Evolutionary conservation across 257 asterid species (phyloP), one percentile per base, ranked within the genome.

Genomic region (Solanum gracilifrons): DNA sequence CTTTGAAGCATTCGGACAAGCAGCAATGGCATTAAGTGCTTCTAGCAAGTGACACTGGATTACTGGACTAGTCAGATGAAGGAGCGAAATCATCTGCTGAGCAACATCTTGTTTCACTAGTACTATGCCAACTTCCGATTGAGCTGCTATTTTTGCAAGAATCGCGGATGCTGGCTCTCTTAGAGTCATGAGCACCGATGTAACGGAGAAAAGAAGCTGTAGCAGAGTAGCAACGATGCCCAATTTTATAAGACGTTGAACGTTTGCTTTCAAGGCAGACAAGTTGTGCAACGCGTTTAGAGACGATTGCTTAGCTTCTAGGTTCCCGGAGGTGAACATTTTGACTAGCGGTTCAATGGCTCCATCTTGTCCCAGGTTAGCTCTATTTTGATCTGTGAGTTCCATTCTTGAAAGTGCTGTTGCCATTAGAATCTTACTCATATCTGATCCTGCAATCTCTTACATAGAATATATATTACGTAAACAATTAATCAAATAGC

Each of bases 131-230:
- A 33, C 90, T 73, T 95, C 98, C 1, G 96, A 94, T 73, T 88
- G 91, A 29, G 99, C 66, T 25, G 85, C 96, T 23, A 97, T 95
- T 87, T 91, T 94, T 21, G 98, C 98, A 15, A 97, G 98, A 88
- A 97, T 95, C 0, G 97, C 97, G 3, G 99, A 94, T 21, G 98
- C 99, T 7, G 98, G 98, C 88, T 97, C 99, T 1, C 99, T 91
- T 12, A 97, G 90, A 43, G 93, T 92, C 98, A 95, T 94, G 25
- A 92, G 90, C 48, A 94, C 97, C 9, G 99, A 97, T 32, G 99
- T 95, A 21, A 97, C 99, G 0, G 99, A 96, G 92, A 96, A 96
- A 27, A 96, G 94, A n/a, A 97, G 98, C 92, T 94, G 98, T 27
- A 97, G 92, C 9, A 97, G 92, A 25, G 93, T 66, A 4, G 87